These are phyloP conservation scores for Antarctomyces pellizariae DNA, from an alignment of 495 filamentous ascomycete species.

Conservation along the genomic window DNA sequence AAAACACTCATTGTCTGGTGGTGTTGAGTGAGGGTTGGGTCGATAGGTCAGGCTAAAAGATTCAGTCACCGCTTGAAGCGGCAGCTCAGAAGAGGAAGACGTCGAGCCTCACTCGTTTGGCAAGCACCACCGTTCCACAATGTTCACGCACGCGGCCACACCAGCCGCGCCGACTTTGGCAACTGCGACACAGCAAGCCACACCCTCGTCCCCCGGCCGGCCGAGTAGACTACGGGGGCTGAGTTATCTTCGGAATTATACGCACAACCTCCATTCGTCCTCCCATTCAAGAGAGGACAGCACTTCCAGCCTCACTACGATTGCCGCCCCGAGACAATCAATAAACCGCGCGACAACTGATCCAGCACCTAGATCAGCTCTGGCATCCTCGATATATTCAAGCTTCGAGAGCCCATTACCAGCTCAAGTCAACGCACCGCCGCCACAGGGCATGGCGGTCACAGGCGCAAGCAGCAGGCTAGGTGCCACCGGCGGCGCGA, in stretches of 20 bases:
- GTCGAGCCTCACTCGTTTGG: no score
- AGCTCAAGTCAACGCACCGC: constrained; percentile 11
- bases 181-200: no score
- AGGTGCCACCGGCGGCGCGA: constrained; percentile 11
- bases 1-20: no score
- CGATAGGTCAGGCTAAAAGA: no score
- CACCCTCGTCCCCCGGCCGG: constrained; percentile 24
- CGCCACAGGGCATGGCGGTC: constrained; percentile 11
- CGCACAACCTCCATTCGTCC: constrained; percentile 36
- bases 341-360: constrained; percentile 11
- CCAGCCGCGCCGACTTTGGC: no score
- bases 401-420: constrained; percentile 6
- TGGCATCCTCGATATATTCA: constrained; percentile 17
- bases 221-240: constrained; percentile 44
- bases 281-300: constrained; percentile 20
- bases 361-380: constrained; percentile 12
- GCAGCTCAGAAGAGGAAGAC: no score
- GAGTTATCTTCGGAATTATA: constrained; percentile 51
- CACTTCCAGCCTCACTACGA: constrained; percentile 13
- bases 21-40: no score
- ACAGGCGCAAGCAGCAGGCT: no score
- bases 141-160: no score
- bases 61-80: no score
- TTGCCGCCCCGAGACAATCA: constrained; percentile 10
- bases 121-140: no score